phyloP scores from a whole-genome alignment of 83 land plant species.

The Diphasiastrum complanatum region DNA sequence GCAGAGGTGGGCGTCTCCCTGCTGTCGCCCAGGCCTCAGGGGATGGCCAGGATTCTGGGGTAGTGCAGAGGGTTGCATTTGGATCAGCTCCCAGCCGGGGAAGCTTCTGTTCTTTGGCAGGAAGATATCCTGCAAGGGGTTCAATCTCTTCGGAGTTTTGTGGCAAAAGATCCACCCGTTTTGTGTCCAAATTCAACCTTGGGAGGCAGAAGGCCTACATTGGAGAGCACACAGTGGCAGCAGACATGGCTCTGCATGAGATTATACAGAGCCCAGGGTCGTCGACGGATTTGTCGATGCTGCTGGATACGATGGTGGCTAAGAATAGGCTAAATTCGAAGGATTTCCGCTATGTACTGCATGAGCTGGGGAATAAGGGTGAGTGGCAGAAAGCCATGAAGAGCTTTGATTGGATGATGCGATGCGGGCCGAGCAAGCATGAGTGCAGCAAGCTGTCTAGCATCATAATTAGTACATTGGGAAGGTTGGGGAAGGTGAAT shows the following conservation, averaged over 20 bases:
- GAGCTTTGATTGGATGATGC: conserved; percentile 66
- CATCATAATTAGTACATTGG: conserved; percentile 67
- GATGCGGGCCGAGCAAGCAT: conserved; percentile 28
- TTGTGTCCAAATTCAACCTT: conserved; percentile 31
- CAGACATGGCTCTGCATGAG: conserved; percentile 25
- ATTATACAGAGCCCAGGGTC: conserved; percentile 19
- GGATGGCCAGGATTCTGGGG: neutral
- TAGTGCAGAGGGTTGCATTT: conserved; percentile 13
- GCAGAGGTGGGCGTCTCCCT: conserved; percentile 2
- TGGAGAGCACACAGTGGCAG: conserved; percentile 32
- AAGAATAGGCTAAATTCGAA: conserved; percentile 30
- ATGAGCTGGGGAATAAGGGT: conserved; percentile 76
- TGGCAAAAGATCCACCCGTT: conserved; percentile 26
- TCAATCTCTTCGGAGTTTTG: conserved; percentile 26
- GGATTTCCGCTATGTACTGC: conserved; percentile 62
- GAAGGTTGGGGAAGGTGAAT: conserved; percentile 73
- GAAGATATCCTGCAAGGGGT: neutral
- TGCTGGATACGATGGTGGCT: conserved; percentile 31
- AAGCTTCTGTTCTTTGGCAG: conserved; percentile 11
- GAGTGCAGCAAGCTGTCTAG: conserved; percentile 73
- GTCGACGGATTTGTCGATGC: neutral
- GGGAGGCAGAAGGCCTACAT: conserved; percentile 29
- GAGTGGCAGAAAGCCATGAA: conserved; percentile 52
- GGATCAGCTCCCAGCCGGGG: conserved; percentile 12
- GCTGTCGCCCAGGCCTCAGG: neutral